Percentiles rank a stretch among this genome's conserved stretches.
Evolutionary conservation across 345 rosid genomes (phyloP).

Genomic region (Moricandia arvensis): DNA sequence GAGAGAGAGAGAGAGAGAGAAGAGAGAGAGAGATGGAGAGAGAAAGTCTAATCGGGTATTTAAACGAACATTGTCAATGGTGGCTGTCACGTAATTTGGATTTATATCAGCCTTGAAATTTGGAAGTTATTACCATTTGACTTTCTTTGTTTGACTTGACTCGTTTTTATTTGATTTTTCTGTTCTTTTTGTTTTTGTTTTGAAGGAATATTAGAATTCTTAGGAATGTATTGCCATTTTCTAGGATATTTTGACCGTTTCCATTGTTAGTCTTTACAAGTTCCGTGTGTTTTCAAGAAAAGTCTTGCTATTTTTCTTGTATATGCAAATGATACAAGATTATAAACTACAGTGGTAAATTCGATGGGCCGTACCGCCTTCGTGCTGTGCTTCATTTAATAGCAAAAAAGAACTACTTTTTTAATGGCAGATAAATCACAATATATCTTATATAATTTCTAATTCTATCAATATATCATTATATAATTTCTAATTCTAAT

Average conservation of each 20-base stretch:
- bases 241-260: conserved; percentile 22
- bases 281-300: too few relatives aligned
- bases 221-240: conserved; percentile 22
- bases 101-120: neutral
- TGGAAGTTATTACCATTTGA: conserved; percentile 23
- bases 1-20: neutral
- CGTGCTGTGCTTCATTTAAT: too few relatives aligned
- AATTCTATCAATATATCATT: too few relatives aligned
- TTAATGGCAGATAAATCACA: too few relatives aligned
- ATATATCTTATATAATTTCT: too few relatives aligned
- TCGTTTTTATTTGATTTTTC: conserved; percentile 30
- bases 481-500: too few relatives aligned
- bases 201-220: conserved; percentile 17
- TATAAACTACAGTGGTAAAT: too few relatives aligned
- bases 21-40: neutral
- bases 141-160: conserved; percentile 33
- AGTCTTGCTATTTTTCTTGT: too few relatives aligned
- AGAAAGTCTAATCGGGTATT: neutral
- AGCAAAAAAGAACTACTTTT: too few relatives aligned
- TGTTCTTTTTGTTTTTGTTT: neutral
- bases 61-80: conserved; percentile 1
- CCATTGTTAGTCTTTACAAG: neutral
- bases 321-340: too few relatives aligned
- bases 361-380: too few relatives aligned
- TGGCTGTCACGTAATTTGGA: conserved; percentile 8